Evolutionary conservation across 108 stramenopile species (phyloP), one percentile per base, ranked within the genome.

Genomic region (Conticribra weissflogii): DNA sequence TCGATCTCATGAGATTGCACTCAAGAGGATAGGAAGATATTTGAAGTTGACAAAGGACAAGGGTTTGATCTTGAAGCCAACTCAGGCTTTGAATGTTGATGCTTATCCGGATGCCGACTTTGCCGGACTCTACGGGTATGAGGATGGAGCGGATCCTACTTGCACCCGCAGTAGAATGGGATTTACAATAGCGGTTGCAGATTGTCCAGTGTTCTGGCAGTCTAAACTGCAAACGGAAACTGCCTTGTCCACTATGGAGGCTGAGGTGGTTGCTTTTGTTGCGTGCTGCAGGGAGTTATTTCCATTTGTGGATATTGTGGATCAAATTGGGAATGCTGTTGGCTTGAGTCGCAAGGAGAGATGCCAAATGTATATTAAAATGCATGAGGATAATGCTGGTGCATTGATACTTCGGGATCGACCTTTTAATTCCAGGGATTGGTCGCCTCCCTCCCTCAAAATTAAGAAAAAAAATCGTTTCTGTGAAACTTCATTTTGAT

Each of bases 81-180:
- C n/a, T 47, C 44, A 27, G 4, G 16, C 28, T 1, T 29, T 75
- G 4, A 17, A 34, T 3, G 28, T 86, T 36, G 81, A 87, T 21
- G 69, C 49, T 53, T n/a, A 7, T 16, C 52, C 18, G 52, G 52
- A 18, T 31, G 75, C 14, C 84, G 66, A 52, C 19, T 21, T n/a
- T n/a, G n/a, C n/a, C n/a, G n/a, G n/a, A n/a, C n/a, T n/a, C n/a
- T n/a, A n/a, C n/a, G n/a, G n/a, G 3, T 23, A 45, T 30, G 81
- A 84, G 32, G 50, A 68, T 24, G 2, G 16, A 19, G 1, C 52
- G 16, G 79, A 86, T 66, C 79, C 85, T 23, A 24, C 24, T 14
- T 52, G 73, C 52, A 67, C 52, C 7, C 52, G 78, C 17, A 83
- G 82, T 29, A 59, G 82, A 3, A 81, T 80, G 32, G 85, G 85